phyloP scores from a whole-genome alignment of 2,329 filamentous ascomycete genomes.

The Colletotrichum spaethianum region DNA sequence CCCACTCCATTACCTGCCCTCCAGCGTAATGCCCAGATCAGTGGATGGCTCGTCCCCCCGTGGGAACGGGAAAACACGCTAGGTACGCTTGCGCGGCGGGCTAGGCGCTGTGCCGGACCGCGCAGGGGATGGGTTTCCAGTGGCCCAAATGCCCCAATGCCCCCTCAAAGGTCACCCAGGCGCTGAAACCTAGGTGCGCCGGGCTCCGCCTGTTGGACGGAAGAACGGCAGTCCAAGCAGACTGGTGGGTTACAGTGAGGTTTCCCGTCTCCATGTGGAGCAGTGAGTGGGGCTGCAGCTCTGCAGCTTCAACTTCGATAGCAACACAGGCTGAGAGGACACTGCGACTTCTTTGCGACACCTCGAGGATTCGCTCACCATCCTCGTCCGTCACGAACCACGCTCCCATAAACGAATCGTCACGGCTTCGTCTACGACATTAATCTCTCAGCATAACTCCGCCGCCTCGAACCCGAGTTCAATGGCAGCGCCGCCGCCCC shows the following conservation, averaged over 20 bases:
- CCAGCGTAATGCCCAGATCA: conserved; percentile 14
- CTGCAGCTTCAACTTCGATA: conserved; percentile 2
- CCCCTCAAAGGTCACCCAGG: not conserved
- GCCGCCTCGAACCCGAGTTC: not conserved
- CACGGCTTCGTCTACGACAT: not conserved
- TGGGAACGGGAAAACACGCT: conserved; percentile 7
- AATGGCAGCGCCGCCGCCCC: conserved; percentile 51
- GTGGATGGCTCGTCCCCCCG: not conserved
- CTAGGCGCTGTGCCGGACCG: conserved; percentile 33
- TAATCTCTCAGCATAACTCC: not conserved
- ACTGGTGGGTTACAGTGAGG: not conserved
- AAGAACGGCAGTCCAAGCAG: conserved; percentile 10
- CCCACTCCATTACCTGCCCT: conserved; percentile 12
- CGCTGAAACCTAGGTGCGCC: conserved; percentile 27
- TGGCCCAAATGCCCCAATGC: not conserved
- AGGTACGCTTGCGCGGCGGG: conserved; percentile 22
- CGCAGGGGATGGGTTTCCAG: conserved; percentile 29
- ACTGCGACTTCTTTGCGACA: conserved; percentile 2
- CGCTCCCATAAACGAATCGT: not conserved
- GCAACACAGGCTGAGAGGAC: not conserved
- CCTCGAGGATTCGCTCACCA: not conserved
- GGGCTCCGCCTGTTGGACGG: conserved; percentile 18
- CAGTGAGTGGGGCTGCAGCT: not conserved
- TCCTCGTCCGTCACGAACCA: not conserved
- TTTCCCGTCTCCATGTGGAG: not conserved